Conservation (phyloP, 2,329 filamentous ascomycete genomes). For the Fonsecaea erecta region DNA sequence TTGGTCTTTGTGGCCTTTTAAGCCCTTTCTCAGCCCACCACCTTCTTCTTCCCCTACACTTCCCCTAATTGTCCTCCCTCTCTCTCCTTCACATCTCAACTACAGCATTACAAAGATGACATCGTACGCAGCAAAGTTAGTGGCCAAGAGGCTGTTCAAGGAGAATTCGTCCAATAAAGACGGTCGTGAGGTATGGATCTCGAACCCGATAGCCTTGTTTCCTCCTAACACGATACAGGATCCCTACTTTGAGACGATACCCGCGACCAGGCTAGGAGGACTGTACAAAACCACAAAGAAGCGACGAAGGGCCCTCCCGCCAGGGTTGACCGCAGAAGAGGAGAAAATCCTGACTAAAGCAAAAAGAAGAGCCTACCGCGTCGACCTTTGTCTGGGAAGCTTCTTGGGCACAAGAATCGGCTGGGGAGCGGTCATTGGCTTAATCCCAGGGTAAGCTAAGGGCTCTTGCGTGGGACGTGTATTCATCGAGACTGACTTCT, state of each 20-base stretch:
- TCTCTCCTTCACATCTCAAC: neutral
- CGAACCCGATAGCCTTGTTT: neutral
- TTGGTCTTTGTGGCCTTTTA: conserved; percentile 10
- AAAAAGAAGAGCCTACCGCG: conserved; percentile 79
- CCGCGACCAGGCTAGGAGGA: conserved; percentile 63
- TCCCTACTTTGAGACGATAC: conserved; percentile 84
- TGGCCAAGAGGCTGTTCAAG: conserved; percentile 62
- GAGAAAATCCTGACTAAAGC: conserved; percentile 81
- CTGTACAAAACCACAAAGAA: conserved; percentile 74
- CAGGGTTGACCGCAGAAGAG: conserved; percentile 82
- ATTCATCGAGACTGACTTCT: conserved; percentile 21
- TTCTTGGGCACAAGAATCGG: conserved; percentile 83
- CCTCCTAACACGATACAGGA: conserved; percentile 61
- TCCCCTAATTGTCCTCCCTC: neutral
- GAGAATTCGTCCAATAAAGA: conserved; percentile 64
- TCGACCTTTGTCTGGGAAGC: conserved; percentile 84
- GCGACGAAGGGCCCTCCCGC: conserved; percentile 80
- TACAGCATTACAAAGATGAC: conserved; percentile 54
- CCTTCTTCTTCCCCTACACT: conserved; percentile 5
- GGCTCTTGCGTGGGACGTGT: neutral
- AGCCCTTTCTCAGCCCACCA: conserved; percentile 1
- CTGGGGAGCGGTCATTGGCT: conserved; percentile 82
- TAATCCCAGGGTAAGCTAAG: conserved; percentile 73
- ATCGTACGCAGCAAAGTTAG: conserved; percentile 57
- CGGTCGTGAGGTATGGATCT: conserved; percentile 56